Percentiles rank a stretch among this genome's conserved stretches.
Evolutionary conservation across 2,329 filamentous ascomycete genomes (phyloP).

Genomic region (Pseudohalonectria lignicola): DNA sequence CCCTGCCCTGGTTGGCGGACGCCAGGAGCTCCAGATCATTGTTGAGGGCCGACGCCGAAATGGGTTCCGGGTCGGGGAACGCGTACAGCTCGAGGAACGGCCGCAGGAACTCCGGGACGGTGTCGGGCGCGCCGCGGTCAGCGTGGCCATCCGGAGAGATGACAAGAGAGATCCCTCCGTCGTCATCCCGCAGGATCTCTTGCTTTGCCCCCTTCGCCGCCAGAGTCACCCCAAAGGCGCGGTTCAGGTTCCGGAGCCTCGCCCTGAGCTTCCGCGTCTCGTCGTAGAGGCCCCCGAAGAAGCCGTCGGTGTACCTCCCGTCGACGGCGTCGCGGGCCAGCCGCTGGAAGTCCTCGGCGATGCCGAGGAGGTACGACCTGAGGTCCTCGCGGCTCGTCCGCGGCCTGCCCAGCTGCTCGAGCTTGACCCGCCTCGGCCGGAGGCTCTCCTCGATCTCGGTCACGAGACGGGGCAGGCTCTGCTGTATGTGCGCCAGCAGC

Average conservation of each 20-base stretch:
- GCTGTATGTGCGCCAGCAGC: conserved; percentile 18
- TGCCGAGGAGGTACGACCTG: conserved; percentile 29
- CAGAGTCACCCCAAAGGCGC: not conserved
- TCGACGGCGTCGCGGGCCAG: conserved; percentile 33
- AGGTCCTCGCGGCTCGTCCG: conserved; percentile 35
- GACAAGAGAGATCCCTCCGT: not conserved
- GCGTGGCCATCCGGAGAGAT: not conserved
- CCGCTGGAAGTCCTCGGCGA: conserved; percentile 30
- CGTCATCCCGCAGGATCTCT: not conserved
- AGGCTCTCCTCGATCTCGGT: conserved; percentile 13
- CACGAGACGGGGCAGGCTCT: conserved; percentile 16
- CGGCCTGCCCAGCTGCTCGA: conserved; percentile 26
- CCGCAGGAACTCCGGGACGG: conserved; percentile 15
- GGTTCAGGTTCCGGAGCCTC: not conserved
- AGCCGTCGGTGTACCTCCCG: conserved; percentile 38
- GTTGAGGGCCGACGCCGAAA: conserved; percentile 10
- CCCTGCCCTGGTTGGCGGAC: conserved; percentile 24
- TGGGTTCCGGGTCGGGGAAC: conserved; percentile 12
- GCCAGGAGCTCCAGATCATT: conserved; percentile 19
- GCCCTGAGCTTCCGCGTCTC: conserved; percentile 1
- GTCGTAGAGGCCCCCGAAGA: conserved; percentile 26
- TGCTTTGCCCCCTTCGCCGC: not conserved
- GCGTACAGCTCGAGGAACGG: conserved; percentile 18
- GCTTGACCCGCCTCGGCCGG: conserved; percentile 5
- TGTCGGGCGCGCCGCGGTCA: not conserved